phyloP scores from a whole-genome alignment of 116 monocot genomes.

The Thalassia testudinum region DNA sequence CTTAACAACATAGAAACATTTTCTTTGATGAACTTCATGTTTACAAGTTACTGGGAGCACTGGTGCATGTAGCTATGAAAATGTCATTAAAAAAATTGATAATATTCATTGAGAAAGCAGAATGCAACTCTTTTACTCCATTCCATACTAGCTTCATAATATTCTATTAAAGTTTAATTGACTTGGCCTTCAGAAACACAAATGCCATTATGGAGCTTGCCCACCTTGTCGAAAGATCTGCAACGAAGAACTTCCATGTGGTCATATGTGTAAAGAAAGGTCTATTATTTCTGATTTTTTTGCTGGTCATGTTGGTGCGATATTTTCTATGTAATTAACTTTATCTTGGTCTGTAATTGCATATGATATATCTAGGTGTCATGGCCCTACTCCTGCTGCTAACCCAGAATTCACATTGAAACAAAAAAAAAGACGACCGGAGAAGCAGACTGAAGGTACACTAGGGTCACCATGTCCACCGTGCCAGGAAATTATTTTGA shows the following conservation, averaged over 20 bases:
- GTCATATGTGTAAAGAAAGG: constrained; percentile 85
- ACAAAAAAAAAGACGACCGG: constrained; percentile 66
- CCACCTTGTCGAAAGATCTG: constrained; percentile 76
- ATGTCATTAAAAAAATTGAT: no score
- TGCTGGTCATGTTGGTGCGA: background rate
- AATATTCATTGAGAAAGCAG: no score
- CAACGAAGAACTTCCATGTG: constrained; percentile 52
- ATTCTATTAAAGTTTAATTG: no score
- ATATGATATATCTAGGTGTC: constrained; percentile 36
- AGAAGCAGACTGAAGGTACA: constrained; percentile 21
- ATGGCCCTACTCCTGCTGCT: constrained; percentile 75
- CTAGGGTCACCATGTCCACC: constrained; percentile 74
- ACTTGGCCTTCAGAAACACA: constrained; percentile 42
- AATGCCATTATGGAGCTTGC: constrained; percentile 96
- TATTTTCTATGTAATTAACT: no score
- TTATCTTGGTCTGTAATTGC: background rate
- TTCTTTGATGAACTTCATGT: no score
- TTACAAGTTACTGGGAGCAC: no score
- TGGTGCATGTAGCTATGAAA: no score
- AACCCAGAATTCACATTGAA: constrained; percentile 78
- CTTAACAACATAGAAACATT: no score
- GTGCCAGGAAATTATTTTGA: constrained; percentile 68
- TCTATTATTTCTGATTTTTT: constrained; percentile 8
- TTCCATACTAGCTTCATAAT: no score
- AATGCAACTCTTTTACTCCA: no score